phyloP scores from a whole-genome alignment of 129 eudicot species.

The Rutidosis leptorrhynchoides region DNA sequence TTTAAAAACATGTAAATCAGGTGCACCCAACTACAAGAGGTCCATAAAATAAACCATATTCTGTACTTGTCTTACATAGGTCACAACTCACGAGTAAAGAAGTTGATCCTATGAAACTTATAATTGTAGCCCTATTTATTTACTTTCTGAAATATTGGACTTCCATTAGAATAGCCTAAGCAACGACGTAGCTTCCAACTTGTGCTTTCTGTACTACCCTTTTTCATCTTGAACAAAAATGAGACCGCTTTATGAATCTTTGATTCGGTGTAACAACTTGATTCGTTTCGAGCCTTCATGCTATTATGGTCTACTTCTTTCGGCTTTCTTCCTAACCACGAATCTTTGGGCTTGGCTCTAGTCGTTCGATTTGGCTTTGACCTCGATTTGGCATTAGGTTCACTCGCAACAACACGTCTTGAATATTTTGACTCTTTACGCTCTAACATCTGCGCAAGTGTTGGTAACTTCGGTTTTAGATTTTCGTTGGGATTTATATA shows the following conservation, averaged over 20 bases:
- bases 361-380: constrained; percentile 27
- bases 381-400: constrained; percentile 23
- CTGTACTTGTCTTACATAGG: constrained; percentile 9
- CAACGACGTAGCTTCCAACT: constrained; percentile 40
- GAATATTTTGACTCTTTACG: constrained; percentile 39
- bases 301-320: constrained; percentile 29
- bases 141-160: constrained; percentile 35
- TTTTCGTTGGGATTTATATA: constrained; percentile 5
- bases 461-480: constrained; percentile 28
- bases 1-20: too few relatives aligned
- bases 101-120: constrained; percentile 19
- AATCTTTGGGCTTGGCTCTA: constrained; percentile 22
- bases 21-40: too few relatives aligned
- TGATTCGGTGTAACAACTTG: constrained; percentile 25
- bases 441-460: constrained; percentile 27
- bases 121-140: constrained; percentile 14
- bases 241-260: constrained; percentile 48
- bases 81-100: constrained; percentile 17
- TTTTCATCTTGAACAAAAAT: constrained; percentile 48
- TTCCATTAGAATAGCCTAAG: constrained; percentile 42
- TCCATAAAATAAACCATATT: background rate
- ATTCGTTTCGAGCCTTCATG: constrained; percentile 28
- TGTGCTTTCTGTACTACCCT: constrained; percentile 30
- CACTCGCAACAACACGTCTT: constrained; percentile 29
- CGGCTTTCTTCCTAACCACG: constrained; percentile 22